Evolutionary conservation across 768 basidiomycete genomes (phyloP).

Genomic region (Scleroderma citrinum): DNA sequence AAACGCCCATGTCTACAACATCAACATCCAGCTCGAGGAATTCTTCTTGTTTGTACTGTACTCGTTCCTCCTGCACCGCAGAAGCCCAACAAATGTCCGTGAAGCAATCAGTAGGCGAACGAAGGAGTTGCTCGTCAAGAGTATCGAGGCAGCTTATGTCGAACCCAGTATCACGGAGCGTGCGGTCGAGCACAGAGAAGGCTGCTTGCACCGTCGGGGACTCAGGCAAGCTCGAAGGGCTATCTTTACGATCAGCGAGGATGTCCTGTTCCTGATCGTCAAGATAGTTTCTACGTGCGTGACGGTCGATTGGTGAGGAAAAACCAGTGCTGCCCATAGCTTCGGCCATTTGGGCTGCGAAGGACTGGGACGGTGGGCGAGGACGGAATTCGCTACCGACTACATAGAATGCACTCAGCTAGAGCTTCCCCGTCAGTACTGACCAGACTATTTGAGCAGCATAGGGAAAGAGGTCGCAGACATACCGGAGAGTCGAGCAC

Average conservation of each 20-base stretch:
- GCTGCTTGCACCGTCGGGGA: constrained; percentile 8
- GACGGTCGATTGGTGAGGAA: background rate
- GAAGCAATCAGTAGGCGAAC: constrained; percentile 34
- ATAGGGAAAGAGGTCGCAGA: no score
- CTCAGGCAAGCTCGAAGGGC: background rate
- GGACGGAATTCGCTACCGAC: constrained; percentile 9
- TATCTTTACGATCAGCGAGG: background rate
- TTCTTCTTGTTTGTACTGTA: constrained; percentile 16
- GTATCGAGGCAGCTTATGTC: constrained; percentile 31
- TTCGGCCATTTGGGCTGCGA: background rate
- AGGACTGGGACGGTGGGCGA: constrained; percentile 11
- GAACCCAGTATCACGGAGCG: constrained; percentile 28
- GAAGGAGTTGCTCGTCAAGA: constrained; percentile 36
- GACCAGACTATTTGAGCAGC: background rate
- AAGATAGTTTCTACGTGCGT: background rate
- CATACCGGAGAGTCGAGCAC: constrained; percentile 24
- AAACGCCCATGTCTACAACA: background rate
- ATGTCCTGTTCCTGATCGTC: background rate
- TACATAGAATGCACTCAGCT: constrained; percentile 22
- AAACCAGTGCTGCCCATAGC: background rate
- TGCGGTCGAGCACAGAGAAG: constrained; percentile 15
- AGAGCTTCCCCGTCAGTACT: constrained; percentile 2
- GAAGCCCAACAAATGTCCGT: constrained; percentile 35
- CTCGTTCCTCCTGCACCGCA: constrained; percentile 25
- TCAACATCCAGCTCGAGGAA: background rate